These are phyloP conservation scores for Coffea canephora DNA, from an alignment of 257 asterid genomes.

Conservation along the genomic window DNA sequence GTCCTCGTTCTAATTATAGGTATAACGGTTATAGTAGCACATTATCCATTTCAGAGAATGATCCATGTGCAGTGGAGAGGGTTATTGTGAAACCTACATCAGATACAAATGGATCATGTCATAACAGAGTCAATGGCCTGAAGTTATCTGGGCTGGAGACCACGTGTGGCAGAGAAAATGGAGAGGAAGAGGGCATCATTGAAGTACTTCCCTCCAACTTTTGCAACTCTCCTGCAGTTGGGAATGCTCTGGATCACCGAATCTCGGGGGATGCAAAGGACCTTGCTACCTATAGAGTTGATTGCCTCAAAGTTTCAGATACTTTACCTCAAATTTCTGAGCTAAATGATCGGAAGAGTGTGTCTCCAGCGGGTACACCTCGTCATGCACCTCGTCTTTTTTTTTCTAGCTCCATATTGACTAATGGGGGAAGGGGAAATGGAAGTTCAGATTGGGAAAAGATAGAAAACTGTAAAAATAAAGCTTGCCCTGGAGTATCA, in stretches of 20 bases:
- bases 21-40: conserved; percentile 25
- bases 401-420: conserved; percentile 30
- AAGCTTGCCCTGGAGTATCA: conserved; percentile 18
- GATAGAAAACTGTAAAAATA: conserved; percentile 23
- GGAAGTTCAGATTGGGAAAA: conserved; percentile 26
- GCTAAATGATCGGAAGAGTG: conserved; percentile 22
- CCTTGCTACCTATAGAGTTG: conserved; percentile 23
- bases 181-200: conserved; percentile 12
- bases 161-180: background rate
- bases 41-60: conserved; percentile 21
- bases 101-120: conserved; percentile 17
- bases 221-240: conserved; percentile 7
- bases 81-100: conserved; percentile 18
- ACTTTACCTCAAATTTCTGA: conserved; percentile 8
- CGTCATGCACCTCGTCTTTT: conserved; percentile 38
- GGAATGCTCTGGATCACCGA: conserved; percentile 19
- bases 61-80: conserved; percentile 24
- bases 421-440: conserved; percentile 14
- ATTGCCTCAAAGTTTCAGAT: conserved; percentile 16
- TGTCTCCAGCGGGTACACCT: conserved; percentile 17
- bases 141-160: conserved; percentile 5
- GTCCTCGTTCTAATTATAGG: conserved; percentile 21
- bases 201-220: conserved; percentile 10
- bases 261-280: conserved; percentile 31
- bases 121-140: conserved; percentile 6